Evolutionary conservation across 1,284 basidiomycete genomes (phyloP), one percentile per base, ranked within the genome.

Genomic region (Meira miltonrushii): DNA sequence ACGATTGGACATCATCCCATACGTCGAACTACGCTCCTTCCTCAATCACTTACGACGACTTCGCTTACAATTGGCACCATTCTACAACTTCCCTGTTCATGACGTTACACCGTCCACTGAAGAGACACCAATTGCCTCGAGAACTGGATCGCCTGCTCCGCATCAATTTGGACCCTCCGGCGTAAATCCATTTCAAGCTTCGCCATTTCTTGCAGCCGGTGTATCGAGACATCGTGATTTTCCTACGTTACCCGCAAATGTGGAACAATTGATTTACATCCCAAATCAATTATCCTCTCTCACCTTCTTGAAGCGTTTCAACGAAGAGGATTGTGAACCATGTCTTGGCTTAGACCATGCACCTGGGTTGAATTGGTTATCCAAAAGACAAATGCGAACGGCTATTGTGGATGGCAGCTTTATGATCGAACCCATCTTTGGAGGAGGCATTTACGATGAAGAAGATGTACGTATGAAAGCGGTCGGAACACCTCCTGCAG

Each of bases 331-430:
- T 79, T 89, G 93, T 17, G 95, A 98, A 67, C 90, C 94, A 0
- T 90, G 92, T 0, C 82, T 97, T 39, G 87, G 95, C 2, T 84
- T 98, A 23, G 92, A 97, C 75, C 81, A 90, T n/a, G 92, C 94
- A 0, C 90, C 93, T 0, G 90, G 92, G 12, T 82, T 98, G 28
- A 93, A 91, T 70, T 97, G 91, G 89, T 83, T 98, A 12, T 88
- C 89, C 9, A 84, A 94, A 19, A 86, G 92, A 33, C 86, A 87
- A n/a, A 88, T 96, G 11, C 83, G 88, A 6, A 81, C 85, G 8
- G 92, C 94, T 1, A 88, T 98, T 58, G 85, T 96, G 65, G 85
- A 85, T 12, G 92, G 92, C 1, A 89, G 92, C 70, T 83, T 98
- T 10, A 85, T 86, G 13, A 88, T 98, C 57, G 94, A 97, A 74